Conservation (phyloP, 2,329 filamentous ascomycete species). For the Monilinia fructicola region DNA sequence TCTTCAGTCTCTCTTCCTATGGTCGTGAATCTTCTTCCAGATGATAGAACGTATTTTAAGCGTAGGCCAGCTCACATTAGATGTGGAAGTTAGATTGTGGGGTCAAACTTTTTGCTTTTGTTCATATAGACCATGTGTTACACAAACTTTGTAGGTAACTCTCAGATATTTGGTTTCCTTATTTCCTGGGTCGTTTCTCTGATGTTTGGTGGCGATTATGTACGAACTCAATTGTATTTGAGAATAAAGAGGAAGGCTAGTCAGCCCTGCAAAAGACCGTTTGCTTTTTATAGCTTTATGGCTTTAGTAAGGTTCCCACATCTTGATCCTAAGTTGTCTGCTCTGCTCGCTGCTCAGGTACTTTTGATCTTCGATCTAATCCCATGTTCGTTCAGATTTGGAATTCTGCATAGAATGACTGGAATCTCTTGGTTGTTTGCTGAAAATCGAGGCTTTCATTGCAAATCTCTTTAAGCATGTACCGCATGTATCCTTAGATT, state of each 20-base stretch:
- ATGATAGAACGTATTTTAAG: not conserved
- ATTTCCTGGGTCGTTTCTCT: not conserved
- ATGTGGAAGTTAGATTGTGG: not conserved
- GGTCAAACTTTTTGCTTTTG: not conserved
- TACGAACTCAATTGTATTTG: not conserved
- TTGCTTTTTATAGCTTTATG: not conserved
- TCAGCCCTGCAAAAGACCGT: not conserved
- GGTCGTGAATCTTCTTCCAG: not conserved
- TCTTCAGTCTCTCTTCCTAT: not conserved
- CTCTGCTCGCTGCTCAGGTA: no score
- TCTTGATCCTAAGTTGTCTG: not conserved
- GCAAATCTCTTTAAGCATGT: not conserved
- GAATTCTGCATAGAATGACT: slow-evolving; percentile 10
- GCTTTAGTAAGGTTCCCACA: not conserved
- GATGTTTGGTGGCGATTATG: not conserved
- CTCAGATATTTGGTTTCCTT: not conserved
- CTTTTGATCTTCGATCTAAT: not conserved
- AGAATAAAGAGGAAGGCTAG: not conserved
- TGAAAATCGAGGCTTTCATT: not conserved
- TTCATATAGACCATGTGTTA: not conserved
- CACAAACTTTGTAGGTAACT: not conserved
- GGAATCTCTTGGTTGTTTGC: not conserved
- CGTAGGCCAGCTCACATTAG: not conserved
- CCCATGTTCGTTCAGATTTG: not conserved
- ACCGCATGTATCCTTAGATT: not conserved